Base-by-base conservation (phyloP, 1,284 basidiomycete species). In the Earliella scabrosa region DNA sequence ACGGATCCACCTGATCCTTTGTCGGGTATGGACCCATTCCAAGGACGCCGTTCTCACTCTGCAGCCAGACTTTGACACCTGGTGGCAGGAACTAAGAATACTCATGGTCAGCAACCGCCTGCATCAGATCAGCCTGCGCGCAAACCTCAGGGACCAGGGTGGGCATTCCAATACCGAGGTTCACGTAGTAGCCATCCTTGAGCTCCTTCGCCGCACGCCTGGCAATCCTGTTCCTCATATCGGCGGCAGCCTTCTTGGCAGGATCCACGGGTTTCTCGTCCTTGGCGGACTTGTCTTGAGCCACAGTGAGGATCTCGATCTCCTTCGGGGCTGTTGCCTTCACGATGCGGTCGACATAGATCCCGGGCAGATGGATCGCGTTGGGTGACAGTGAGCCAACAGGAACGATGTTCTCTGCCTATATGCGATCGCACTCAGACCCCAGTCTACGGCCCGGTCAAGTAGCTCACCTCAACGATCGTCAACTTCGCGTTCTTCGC, bases 1-100 rank as follows among this genome's bases (percentile, higher is more conserved):
- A 93, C 91, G 92, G 85, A 72, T 97, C 95, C n/a, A 97, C 82
- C 71, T 96, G 81, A 35, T 90, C 83, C 73, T 87, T 80, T 10
- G 91, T 92, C 16, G 95, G 95, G 72, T 95, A 97, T 39, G 95
- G 94, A 2, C 95, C 95, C 93, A 97, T 95, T 45, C 94, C 95
- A 61, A 98, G 79, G 59, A 97, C 91, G 56, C 95, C 95, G 67
- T 98, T 98, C 80, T 98, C 95, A 67, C 92, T 94, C 73, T 98
- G 95, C 66, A 96, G 71, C 91, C 93, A 95, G 35, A 97, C 93
- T 51, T 84, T 85, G n/a, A 93, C 87, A 48, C 86, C 90, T 46
- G 86, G 81, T 44, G 85, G 83, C 50, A 95, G 72, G 75, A 91
- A 90, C 71, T 93, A 50, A 11, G 46, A n/a, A 36, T 9, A 14